Conservation (phyloP, 106 monocot species). For the Dendrobium nobile region DNA sequence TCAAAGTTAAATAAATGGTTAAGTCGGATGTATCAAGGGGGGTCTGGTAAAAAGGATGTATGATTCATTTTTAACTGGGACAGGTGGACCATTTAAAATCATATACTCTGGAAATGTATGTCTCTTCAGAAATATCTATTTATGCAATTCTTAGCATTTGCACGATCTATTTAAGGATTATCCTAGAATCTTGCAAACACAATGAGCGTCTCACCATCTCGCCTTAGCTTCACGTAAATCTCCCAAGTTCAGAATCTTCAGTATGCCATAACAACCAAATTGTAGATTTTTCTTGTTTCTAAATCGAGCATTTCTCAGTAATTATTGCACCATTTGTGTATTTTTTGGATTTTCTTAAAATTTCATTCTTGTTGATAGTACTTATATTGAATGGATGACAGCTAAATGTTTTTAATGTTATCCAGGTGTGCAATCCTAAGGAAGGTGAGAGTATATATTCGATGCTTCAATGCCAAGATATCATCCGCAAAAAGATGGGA, state of each 20-base stretch:
- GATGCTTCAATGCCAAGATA: background rate
- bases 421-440: background rate
- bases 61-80: no score
- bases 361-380: background rate
- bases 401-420: background rate
- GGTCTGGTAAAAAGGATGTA: no score
- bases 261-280: background rate
- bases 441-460: constrained; percentile 6
- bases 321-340: background rate
- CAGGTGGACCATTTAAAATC: no score
- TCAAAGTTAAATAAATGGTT: no score
- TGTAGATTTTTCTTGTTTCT: background rate
- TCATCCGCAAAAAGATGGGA: background rate
- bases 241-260: background rate
- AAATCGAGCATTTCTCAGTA: background rate
- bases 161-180: no score
- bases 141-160: no score
- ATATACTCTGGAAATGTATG: no score
- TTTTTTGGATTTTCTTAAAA: background rate
- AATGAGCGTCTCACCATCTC: background rate
- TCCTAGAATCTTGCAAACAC: no score
- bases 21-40: no score
- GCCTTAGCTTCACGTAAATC: background rate
- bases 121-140: no score
- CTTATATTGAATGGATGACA: background rate